Conservation (phyloP, 2,329 filamentous ascomycete species). For the Aspergillus japonicus region DNA sequence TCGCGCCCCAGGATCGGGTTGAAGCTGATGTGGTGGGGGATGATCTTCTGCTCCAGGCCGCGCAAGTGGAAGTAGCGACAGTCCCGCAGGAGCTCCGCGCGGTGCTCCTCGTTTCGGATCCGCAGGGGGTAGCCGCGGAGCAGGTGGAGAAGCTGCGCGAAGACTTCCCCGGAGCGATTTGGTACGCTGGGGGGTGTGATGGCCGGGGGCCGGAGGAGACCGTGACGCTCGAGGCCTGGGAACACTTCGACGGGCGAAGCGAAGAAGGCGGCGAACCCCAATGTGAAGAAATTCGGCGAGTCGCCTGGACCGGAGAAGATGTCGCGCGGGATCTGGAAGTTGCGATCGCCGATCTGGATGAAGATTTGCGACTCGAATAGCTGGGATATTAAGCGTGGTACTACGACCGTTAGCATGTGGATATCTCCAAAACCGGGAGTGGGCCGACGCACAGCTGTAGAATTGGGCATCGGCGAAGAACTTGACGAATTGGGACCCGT, state of each 20-base stretch:
- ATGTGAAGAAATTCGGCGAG: constrained; percentile 91
- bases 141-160: constrained; percentile 76
- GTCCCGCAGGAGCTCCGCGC: constrained; percentile 74
- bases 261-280: constrained; percentile 88
- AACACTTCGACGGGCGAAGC: constrained; percentile 76
- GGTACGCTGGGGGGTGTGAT: constrained; percentile 81
- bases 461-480: constrained; percentile 95
- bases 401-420: constrained; percentile 45
- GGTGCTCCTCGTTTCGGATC: constrained; percentile 73
- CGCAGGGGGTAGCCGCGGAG: constrained; percentile 79
- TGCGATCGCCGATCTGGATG: constrained; percentile 80
- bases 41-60: constrained; percentile 81
- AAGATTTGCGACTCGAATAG: constrained; percentile 85
- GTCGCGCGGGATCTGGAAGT: constrained; percentile 88
- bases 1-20: constrained; percentile 67
- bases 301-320: constrained; percentile 83
- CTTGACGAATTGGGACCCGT: constrained; percentile 85
- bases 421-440: no score
- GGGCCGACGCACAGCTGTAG: constrained; percentile 67
- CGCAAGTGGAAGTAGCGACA: constrained; percentile 92
- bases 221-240: constrained; percentile 75
- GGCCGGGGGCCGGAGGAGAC: constrained; percentile 79
- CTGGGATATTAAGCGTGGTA: constrained; percentile 85
- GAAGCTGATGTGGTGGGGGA: constrained; percentile 72
- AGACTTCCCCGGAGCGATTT: constrained; percentile 77